Base-by-base conservation (phyloP, 495 filamentous ascomycete genomes). In the Podospora sp. region DNA sequence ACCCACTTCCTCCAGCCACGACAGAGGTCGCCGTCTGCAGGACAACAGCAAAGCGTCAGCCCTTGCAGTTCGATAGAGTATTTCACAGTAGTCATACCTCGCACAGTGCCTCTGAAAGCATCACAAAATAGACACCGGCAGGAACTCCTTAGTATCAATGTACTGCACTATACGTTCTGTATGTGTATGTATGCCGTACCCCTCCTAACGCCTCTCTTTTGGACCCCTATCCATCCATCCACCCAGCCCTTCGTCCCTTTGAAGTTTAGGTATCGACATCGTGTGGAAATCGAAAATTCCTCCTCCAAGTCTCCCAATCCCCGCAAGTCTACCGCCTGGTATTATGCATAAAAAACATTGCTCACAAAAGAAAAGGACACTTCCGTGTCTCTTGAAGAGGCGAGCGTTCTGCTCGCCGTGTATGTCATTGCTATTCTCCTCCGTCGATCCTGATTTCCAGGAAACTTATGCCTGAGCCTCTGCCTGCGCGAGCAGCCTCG, bases 401-500 rank as follows among this genome's bases (percentile, higher is more conserved):
- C 40, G 12, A 46, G 40, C 40, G 40, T 46, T 46, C 40, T 46
- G 40, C 40, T 46, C 40, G 40, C 40, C 40, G 40, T 46, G 40
- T 46, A 18, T 46, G 40, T 46, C 40, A 46, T 46, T 46, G 9
- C 40, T 46, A 22, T 49, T 24, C 22, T 25, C 52, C 49, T 24
- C 16, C 9, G 20, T 21, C 35, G 12, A 5, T 8, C 29, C 3
- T 18, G 2, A n/a, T 1, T 2, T 20, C 33, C 40, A 2, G 11
- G 4, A n/a, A 22, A 20, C 24, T 22, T 20, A 24, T 33, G 24
- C 29, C 35, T 35, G 24, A 21, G 24, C 25, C 53, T 78, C 82
- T 24, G 75, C 83, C 65, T 83, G 81, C 18, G 82, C 80, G 35
- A 85, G 69, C 52, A 87, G 71, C 36, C 83, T 77, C 51, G 78